Evolutionary conservation across 352 stramenopile genomes (phyloP).

Genomic region (Saprolegnia diclina): DNA sequence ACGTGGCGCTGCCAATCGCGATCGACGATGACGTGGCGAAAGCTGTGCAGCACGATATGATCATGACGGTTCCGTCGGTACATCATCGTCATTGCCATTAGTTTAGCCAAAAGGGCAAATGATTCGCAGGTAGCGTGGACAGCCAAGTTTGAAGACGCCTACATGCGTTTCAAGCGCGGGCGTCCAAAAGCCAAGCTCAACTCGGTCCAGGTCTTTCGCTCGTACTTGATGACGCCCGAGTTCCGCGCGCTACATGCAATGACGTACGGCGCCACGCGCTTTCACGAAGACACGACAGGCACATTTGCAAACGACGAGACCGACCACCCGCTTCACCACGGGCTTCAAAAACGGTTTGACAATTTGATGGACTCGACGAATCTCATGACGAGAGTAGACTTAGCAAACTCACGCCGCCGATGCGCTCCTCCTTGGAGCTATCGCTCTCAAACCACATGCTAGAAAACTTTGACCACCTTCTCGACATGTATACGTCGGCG

Average conservation of each 20-base stretch:
- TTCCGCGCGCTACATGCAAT: conserved; percentile 8
- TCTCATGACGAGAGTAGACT: neutral
- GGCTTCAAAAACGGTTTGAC: conserved; percentile 13
- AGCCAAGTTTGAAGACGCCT: conserved; percentile 3
- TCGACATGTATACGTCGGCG: conserved; percentile 12
- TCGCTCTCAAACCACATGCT: conserved; percentile 21
- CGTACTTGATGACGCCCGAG: conserved; percentile 11
- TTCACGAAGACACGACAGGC: conserved; percentile 13
- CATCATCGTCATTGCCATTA: neutral
- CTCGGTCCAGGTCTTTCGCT: conserved; percentile 17
- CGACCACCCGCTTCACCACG: neutral
- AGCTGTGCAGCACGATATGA: conserved; percentile 7
- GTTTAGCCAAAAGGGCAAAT: neutral
- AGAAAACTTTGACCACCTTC: neutral
- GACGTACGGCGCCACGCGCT: neutral
- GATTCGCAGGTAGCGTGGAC: conserved; percentile 8
- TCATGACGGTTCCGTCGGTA: conserved; percentile 2
- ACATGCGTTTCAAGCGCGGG: conserved; percentile 13
- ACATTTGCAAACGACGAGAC: neutral
- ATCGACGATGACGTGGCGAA: conserved; percentile 18
- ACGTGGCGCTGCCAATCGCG: neutral
- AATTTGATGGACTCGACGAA: neutral
- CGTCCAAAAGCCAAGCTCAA: neutral
- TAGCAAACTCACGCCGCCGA: conserved; percentile 8
- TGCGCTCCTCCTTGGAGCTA: conserved; percentile 10